Evolutionary conservation across 2,329 filamentous ascomycete species (phyloP), one percentile per base, ranked within the genome.

Genomic region (Talaromyces sp.): DNA sequence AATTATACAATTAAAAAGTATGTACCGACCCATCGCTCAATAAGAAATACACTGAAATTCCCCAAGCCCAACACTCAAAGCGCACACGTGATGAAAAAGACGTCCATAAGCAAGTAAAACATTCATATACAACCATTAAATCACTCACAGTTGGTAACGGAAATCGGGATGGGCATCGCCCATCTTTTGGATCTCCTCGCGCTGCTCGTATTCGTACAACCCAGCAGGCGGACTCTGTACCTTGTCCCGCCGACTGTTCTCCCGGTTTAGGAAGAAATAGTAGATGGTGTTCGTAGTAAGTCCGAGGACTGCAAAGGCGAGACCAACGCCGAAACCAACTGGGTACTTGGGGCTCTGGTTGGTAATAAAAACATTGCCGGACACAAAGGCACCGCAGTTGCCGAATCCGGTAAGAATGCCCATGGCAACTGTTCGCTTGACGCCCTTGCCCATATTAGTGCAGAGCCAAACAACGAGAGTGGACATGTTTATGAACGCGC

Each of bases 341-440:
- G 61, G 61, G 33, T 59, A 62, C 52, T 60, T 68, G 3, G 77
- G 78, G 3, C 71, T 67, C 65, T 80, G 69, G 3, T 59, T 62
- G 9, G 68, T 70, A 64, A 80, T 74, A 63, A 80, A 81, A 5
- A 80, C 70, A 61, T 79, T 78, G 30, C 72, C 70, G 4, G 73
- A 73, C 7, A 80, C 69, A 57, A 81, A 76, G 55, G 77, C 78
- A 55, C 75, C 78, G 61, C 76, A 78, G 65, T 80, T 80, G n/a
- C 77, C 78, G 23, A 80, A 75, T 2, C 76, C 76, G 3, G 76
- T 68, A 67, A 77, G 74, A 66, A 79, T 71, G 1, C 72, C 78
- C 66, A 75, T 76, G 3, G 75, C 77, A 6, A 80, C 71, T 5
- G 75, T 76, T 27, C 78, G 74, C 60, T 76, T 74, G 44, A 74